These are phyloP conservation scores for Helotiales sp. DNA, from an alignment of 2,329 filamentous ascomycete species.

Conservation along the genomic window DNA sequence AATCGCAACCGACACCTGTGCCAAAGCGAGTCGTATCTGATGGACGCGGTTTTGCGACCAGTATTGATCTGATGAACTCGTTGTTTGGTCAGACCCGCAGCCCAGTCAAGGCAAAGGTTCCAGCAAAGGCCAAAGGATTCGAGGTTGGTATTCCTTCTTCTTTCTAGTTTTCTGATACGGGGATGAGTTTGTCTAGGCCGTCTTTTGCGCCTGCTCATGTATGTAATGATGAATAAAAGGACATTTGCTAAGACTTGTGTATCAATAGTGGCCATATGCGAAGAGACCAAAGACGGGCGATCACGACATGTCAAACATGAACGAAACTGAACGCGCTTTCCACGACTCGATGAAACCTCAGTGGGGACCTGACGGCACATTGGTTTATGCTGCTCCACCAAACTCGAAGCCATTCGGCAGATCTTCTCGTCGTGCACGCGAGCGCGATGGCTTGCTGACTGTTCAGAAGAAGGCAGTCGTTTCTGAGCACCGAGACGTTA, in stretches of 20 bases:
- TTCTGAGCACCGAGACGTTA: conserved; percentile 67
- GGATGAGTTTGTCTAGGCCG: conserved; percentile 36
- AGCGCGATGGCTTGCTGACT: conserved; percentile 54
- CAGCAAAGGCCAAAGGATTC: conserved; percentile 70
- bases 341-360: conserved; percentile 77
- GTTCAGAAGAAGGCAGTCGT: conserved; percentile 62
- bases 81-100: conserved; percentile 78
- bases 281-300: conserved; percentile 74
- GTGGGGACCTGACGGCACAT: conserved; percentile 76
- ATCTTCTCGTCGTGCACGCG: conserved; percentile 38
- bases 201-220: conserved; percentile 43
- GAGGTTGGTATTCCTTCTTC: conserved; percentile 78
- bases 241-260: conserved; percentile 53
- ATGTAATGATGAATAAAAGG: conserved; percentile 43
- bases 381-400: conserved; percentile 65
- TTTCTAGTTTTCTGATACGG: conserved; percentile 37
- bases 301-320: conserved; percentile 65
- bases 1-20: conserved; percentile 55
- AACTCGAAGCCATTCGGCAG: conserved; percentile 42
- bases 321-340: conserved; percentile 66
- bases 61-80: conserved; percentile 96
- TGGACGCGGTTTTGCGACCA: conserved; percentile 76
- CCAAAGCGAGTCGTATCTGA: conserved; percentile 40
- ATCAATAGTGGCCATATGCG: conserved; percentile 81
- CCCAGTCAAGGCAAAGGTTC: conserved; percentile 58